phyloP scores from a whole-genome alignment of 2,329 filamentous ascomycete species.

The Nemania serpens region DNA sequence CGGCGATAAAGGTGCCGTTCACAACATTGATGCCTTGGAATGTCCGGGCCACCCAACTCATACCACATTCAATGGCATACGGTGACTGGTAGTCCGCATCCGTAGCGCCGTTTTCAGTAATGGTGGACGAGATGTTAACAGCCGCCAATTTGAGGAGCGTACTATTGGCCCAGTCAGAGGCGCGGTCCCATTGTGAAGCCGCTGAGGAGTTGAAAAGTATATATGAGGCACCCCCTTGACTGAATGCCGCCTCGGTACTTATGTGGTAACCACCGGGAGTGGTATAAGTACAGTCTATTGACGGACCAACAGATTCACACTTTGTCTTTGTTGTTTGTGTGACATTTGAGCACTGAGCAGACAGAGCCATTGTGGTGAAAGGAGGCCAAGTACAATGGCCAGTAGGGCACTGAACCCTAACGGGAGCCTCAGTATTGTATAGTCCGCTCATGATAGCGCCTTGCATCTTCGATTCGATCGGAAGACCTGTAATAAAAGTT shows the following conservation, averaged over 20 bases:
- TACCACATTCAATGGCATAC: slow-evolving; percentile 5
- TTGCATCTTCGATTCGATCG: slow-evolving; percentile 9
- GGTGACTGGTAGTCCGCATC: background rate
- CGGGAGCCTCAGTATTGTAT: slow-evolving; percentile 8
- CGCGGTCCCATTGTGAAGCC: slow-evolving; percentile 4
- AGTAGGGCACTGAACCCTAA: slow-evolving; percentile 4
- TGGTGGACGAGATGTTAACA: background rate
- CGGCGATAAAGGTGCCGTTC: slow-evolving; percentile 2
- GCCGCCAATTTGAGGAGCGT: slow-evolving; percentile 5
- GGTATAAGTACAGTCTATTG: background rate
- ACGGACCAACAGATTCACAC: background rate
- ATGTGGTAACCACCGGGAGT: slow-evolving; percentile 8
- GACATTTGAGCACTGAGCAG: slow-evolving; percentile 1
- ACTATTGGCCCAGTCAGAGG: slow-evolving; percentile 2
- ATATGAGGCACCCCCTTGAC: slow-evolving; percentile 1
- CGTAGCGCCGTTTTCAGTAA: background rate
- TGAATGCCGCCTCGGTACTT: background rate
- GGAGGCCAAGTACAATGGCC: slow-evolving; percentile 3
- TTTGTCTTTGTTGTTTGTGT: background rate
- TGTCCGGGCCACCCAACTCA: slow-evolving; percentile 4
- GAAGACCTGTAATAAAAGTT: background rate
- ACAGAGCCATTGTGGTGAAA: slow-evolving; percentile 8
- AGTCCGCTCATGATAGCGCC: slow-evolving; percentile 11
- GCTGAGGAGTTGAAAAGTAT: slow-evolving; percentile 6
- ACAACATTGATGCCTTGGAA: slow-evolving; percentile 6